phyloP scores from a whole-genome alignment of 163 green algal species.

The Coccomyxa subellipsoidea region DNA sequence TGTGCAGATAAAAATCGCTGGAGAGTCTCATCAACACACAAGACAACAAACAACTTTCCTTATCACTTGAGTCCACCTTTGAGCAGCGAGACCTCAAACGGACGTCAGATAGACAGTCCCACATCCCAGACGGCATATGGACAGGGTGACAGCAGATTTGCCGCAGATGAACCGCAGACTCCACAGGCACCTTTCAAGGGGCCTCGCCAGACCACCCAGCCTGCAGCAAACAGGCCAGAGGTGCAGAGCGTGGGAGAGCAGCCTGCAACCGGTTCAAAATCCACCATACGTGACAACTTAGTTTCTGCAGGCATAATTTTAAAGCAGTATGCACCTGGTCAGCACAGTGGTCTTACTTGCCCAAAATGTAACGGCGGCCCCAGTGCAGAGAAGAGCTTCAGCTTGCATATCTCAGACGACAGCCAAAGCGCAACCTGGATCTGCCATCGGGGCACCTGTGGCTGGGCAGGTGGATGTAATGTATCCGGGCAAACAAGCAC shows the following conservation, averaged over 20 bases:
- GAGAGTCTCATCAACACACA: not conserved
- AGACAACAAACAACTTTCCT: not conserved
- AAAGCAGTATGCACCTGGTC: not conserved
- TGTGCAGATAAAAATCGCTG: not conserved
- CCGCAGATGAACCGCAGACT: not conserved
- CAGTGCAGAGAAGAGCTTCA: conserved; percentile 8
- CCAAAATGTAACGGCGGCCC: not conserved
- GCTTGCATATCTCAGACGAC: not conserved
- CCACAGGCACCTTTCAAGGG: not conserved
- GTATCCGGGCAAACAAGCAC: not conserved
- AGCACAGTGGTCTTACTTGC: not conserved
- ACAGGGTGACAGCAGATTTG: not conserved
- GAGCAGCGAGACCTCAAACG: not conserved
- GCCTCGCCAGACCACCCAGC: not conserved
- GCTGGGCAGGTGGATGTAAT: not conserved
- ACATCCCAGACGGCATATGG: not conserved
- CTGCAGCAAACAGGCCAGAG: too few species aligned
- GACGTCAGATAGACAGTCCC: not conserved
- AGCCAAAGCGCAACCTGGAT: not conserved
- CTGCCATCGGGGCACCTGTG: conserved; percentile 3
- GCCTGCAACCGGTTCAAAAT: conserved; percentile 1
- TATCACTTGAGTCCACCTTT: not conserved
- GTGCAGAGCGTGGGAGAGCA: too few species aligned
- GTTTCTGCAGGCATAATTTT: not conserved
- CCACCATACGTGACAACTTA: not conserved